A percentile compares a stretch with the other conserved stretches of the same genome.
Evolutionary conservation across 768 basidiomycete genomes (phyloP).

Genomic region (Mycena kentingensis): DNA sequence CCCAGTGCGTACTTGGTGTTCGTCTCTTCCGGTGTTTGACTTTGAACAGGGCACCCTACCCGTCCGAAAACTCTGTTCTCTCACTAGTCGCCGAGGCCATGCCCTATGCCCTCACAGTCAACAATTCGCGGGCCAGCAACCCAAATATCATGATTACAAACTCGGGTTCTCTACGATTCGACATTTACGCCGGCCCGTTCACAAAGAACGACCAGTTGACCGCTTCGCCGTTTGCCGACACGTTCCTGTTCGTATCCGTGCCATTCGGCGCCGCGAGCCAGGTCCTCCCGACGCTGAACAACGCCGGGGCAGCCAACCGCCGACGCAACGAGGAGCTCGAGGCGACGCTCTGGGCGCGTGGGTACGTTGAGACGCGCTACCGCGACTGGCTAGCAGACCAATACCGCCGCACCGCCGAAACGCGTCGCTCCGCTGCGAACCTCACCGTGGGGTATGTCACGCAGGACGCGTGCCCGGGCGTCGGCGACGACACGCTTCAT

Average conservation of each 20-base stretch:
- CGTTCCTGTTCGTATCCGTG: slow-evolving; percentile 65
- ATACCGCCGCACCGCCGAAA: slow-evolving; percentile 34
- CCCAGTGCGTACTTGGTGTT: slow-evolving; percentile 42
- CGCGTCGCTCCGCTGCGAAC: slow-evolving; percentile 46
- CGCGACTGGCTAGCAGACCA: slow-evolving; percentile 61
- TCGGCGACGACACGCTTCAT: slow-evolving; percentile 76
- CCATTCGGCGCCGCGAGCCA: slow-evolving; percentile 50
- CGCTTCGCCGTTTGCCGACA: slow-evolving; percentile 66
- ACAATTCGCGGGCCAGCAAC: slow-evolving; percentile 61
- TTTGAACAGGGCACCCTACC: slow-evolving; percentile 55
- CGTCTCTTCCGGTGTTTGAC: slow-evolving; percentile 1
- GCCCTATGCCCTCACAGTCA: slow-evolving; percentile 57
- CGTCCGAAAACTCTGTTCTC: slow-evolving; percentile 61
- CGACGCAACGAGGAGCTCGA: slow-evolving; percentile 36
- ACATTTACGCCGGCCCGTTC: slow-evolving; percentile 69
- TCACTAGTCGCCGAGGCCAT: slow-evolving; percentile 50
- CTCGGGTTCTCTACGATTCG: slow-evolving; percentile 65
- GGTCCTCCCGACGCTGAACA: slow-evolving; percentile 57
- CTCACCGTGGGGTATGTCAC: slow-evolving; percentile 79
- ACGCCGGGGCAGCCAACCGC: slow-evolving; percentile 41
- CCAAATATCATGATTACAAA: slow-evolving; percentile 69
- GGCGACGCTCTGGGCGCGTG: slow-evolving; percentile 46
- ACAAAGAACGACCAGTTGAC: slow-evolving; percentile 82
- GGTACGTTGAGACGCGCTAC: slow-evolving; percentile 54
- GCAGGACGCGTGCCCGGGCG: slow-evolving; percentile 67